Conservation (phyloP, 176 grass and related monocot species). For the Guadua angustifolia region DNA sequence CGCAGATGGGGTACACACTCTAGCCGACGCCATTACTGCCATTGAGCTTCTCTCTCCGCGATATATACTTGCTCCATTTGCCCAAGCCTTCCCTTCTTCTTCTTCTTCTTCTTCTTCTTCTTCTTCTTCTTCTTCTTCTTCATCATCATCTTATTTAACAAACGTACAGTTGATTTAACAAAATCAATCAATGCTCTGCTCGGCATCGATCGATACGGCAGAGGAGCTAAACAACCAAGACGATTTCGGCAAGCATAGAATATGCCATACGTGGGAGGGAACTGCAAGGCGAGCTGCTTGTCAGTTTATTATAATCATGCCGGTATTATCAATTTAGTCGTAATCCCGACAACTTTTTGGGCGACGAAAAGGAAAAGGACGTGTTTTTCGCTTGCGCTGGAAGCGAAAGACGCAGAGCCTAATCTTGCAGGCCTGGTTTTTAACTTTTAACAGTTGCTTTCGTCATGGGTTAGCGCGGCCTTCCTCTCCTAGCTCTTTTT, state of each 20-base stretch:
- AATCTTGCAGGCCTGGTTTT: neutral
- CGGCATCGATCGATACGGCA: neutral
- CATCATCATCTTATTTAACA: no score
- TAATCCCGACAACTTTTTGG: neutral
- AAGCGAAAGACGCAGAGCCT: slow-evolving; percentile 21
- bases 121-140: no score
- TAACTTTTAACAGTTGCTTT: neutral
- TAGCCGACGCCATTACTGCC: neutral
- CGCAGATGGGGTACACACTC: slow-evolving; percentile 82
- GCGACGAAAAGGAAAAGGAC: neutral
- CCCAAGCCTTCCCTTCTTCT: no score
- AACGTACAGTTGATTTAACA: neutral
- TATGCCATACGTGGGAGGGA: neutral
- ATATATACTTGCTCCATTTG: neutral
- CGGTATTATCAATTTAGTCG: neutral
- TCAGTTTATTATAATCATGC: neutral
- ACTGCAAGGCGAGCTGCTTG: neutral
- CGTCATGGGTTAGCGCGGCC: neutral
- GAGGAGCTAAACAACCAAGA: neutral
- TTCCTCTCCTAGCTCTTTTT: no score
- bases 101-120: no score
- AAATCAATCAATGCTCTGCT: neutral
- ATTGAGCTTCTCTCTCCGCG: no score
- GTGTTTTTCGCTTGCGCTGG: slow-evolving; percentile 33
- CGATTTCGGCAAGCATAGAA: neutral